These are phyloP conservation scores for Trifolium subterraneum DNA, from an alignment of 306 rosid species.

Conservation along the genomic window DNA sequence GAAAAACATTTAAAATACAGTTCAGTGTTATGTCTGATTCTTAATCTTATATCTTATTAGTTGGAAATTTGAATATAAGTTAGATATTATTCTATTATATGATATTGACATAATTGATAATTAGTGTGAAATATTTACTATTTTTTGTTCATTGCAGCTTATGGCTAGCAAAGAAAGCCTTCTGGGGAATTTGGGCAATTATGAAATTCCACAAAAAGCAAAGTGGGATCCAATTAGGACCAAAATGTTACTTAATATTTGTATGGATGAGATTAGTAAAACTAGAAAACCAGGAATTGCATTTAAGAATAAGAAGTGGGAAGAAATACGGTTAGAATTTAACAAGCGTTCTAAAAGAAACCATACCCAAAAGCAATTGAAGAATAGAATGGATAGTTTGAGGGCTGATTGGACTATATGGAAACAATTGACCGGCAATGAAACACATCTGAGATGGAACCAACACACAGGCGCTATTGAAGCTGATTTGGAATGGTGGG, in stretches of 20 bases:
- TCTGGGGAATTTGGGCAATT: not conserved
- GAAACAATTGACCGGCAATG: conserved; percentile 4
- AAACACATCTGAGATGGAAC: not conserved
- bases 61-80: not conserved
- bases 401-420: conserved; percentile 17
- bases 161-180: conserved; percentile 8
- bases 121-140: not conserved
- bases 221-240: conserved; percentile 11
- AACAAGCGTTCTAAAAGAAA: not conserved
- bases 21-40: not conserved
- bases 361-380: conserved; percentile 11
- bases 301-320: conserved; percentile 4
- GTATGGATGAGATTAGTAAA: conserved; percentile 4
- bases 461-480: not conserved
- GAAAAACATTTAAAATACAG: not conserved
- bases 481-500: conserved; percentile 10
- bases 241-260: conserved; percentile 3
- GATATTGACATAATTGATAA: not conserved
- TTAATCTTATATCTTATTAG: not conserved
- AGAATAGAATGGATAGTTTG: conserved; percentile 1
- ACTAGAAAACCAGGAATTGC: conserved; percentile 11
- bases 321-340: conserved; percentile 1
- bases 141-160: conserved; percentile 5
- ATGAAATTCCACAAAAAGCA: conserved; percentile 4
- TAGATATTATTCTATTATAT: not conserved